Evolutionary conservation across 1,284 basidiomycete genomes (phyloP), one percentile per base, ranked within the genome.

Genomic region (Austropuccinia psidii): DNA sequence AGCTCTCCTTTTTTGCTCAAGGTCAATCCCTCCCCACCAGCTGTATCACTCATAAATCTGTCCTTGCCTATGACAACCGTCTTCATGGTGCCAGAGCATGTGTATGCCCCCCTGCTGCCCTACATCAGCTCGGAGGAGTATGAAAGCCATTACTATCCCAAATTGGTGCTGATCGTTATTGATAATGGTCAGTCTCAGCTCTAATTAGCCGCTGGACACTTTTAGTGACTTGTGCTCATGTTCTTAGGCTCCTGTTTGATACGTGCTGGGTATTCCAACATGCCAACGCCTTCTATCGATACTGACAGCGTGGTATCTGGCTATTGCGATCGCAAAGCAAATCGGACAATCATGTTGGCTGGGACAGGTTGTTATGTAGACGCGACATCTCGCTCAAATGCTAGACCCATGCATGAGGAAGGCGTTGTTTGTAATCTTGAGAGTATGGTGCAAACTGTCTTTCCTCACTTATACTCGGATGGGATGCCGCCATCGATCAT

Each of bases 341-440:
- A 91, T 79, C 87, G 86, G 76, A 88, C 87, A 0, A 83, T 93
- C 19, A 80, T 93, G 41, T 83, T 96, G 11, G 94, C 94, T 74
- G 93, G 94, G 0, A 87, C 89, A 50, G 90, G 87, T 13, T 86
- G 90, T 31, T 92, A 94, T 64, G 84, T 87, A 15, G 93, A 98
- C 79, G 88, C 88, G 64, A 88, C 87, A 15, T 88, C 90, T 72
- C 86, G 89, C 76, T 86, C 87, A 0, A 90, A 91, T 79, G 84
- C 87, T 15, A 87, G 87, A 78, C 87, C 86, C 0, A 88, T 93
- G 76, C 95, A 89, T 87, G 93, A 96, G 80, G 91, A 90, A 1
- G 93, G 95, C 79, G 85, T 95, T 27, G 81, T 96, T 65, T 84
- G 91, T 77, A 93, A 93, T 80, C 90, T 89, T 78, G 94, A 96